Evolutionary conservation across 2,329 filamentous ascomycete species (phyloP).

Genomic region (Trichoderma sp.): DNA sequence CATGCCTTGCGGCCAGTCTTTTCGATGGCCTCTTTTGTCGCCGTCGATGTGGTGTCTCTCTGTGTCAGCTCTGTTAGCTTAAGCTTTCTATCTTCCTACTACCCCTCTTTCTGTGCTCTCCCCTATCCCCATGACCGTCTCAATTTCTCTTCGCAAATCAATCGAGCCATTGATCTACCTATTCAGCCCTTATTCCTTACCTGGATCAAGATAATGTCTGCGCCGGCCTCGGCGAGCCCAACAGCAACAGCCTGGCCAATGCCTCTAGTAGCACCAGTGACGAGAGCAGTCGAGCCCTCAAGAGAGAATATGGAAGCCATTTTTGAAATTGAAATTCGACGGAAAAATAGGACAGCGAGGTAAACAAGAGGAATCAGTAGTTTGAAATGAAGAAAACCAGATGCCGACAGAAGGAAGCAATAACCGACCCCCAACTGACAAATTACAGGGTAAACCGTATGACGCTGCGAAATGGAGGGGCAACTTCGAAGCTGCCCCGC

Average conservation of each 20-base stretch:
- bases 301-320: constrained; percentile 53
- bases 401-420: background rate
- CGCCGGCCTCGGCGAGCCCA: constrained; percentile 58
- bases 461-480: background rate
- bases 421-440: background rate
- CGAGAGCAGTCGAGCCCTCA: constrained; percentile 54
- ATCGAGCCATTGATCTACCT: background rate
- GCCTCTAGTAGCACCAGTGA: constrained; percentile 58
- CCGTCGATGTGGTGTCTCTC: constrained; percentile 42
- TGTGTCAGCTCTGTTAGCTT: constrained; percentile 24
- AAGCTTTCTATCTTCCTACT: background rate
- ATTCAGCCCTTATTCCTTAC: constrained; percentile 31
- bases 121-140: background rate
- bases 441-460: background rate
- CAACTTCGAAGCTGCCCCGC: constrained; percentile 4
- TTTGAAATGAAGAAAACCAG: background rate
- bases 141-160: background rate
- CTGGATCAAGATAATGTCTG: constrained; percentile 56
- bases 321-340: background rate
- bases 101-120: background rate
- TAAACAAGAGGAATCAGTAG: background rate
- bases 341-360: background rate
- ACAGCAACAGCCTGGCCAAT: constrained; percentile 58
- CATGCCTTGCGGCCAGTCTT: constrained; percentile 63
- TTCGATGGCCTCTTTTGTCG: constrained; percentile 62